These are phyloP conservation scores for Lablab purpureus DNA, from an alignment of 306 rosid species.

Conservation along the genomic window DNA sequence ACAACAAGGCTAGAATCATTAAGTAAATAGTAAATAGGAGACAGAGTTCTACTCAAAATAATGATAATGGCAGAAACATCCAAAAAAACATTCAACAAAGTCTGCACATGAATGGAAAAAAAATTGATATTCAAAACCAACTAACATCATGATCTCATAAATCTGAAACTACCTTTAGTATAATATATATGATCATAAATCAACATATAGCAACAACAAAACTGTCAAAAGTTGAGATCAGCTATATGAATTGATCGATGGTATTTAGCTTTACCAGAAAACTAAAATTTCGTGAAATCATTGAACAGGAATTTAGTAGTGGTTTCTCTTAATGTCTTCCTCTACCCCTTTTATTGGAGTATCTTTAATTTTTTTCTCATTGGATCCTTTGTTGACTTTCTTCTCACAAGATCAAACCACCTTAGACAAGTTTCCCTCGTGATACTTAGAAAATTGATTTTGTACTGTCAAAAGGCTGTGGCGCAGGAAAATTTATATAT, in stretches of 20 bases:
- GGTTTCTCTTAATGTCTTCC: slow-evolving; percentile 22
- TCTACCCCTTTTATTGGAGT: slow-evolving; percentile 13
- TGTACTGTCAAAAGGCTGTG: background rate
- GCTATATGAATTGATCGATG: slow-evolving; percentile 1
- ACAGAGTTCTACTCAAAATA: background rate
- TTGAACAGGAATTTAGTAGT: background rate
- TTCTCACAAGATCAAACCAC: slow-evolving; percentile 23
- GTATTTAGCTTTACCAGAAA: background rate
- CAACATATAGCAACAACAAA: background rate
- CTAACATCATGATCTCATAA: background rate
- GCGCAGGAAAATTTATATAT: background rate
- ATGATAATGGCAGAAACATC: background rate
- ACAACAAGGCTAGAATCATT: background rate
- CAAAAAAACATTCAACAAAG: background rate
- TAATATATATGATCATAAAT: background rate
- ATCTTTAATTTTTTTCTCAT: slow-evolving; percentile 11
- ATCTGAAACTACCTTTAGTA: background rate
- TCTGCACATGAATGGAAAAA: background rate
- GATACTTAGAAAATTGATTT: background rate
- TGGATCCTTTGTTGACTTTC: background rate
- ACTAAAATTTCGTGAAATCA: background rate
- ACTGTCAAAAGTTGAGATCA: background rate
- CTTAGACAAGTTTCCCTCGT: background rate
- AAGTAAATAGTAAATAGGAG: slow-evolving; percentile 5
- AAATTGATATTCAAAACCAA: background rate